Evolutionary conservation across 768 basidiomycete species (phyloP), one percentile per base, ranked within the genome.

Genomic region (Paxillus involutus): DNA sequence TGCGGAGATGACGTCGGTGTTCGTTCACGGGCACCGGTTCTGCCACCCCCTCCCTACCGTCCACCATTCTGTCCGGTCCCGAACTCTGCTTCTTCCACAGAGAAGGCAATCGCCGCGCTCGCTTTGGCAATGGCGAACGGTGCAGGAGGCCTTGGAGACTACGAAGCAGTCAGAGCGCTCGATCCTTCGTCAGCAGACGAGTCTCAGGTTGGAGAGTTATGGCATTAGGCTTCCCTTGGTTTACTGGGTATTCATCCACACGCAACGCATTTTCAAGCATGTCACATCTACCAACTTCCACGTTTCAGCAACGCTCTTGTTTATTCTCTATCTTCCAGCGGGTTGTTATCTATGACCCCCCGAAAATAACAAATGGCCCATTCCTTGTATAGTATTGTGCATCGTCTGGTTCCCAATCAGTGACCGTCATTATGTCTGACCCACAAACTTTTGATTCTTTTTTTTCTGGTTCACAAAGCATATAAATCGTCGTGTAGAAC

Each of bases 101-200:
- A 86, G 59, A 85, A 83, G 61, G 81, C 80, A 14, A 74, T 86
- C 47, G 83, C 83, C 16, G 82, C 81, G 16, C 74, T 86, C 30
- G 75, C 73, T 32, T 68, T 86, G 3, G 83, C 82, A 16, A 76
- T 86, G 71, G 84, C 85, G 12, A 85, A 80, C 55, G 85, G 84
- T 40, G 84, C 84, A 10, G 83, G 80, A 6, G 77, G 82, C 26
- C 63, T 86, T 37, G 76, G 75, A 49, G 84, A 86, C 61, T 86
- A 85, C 52, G 71, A 73, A 49, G 76, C 79, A 2, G 70, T 82
- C 35, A 75, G 73, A 52, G 69, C 71, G 32, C 59, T 75, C 40
- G 71, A 81, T 44, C 51, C 49, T 51, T 59, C 66, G 19, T 56
- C 59, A 19, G 56, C 53, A 54, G 78, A 80, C 46, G 76, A 72